Evolutionary conservation across 2,329 filamentous ascomycete genomes (phyloP), one percentile per base, ranked within the genome.

Genomic region (Botryotinia globosa): DNA sequence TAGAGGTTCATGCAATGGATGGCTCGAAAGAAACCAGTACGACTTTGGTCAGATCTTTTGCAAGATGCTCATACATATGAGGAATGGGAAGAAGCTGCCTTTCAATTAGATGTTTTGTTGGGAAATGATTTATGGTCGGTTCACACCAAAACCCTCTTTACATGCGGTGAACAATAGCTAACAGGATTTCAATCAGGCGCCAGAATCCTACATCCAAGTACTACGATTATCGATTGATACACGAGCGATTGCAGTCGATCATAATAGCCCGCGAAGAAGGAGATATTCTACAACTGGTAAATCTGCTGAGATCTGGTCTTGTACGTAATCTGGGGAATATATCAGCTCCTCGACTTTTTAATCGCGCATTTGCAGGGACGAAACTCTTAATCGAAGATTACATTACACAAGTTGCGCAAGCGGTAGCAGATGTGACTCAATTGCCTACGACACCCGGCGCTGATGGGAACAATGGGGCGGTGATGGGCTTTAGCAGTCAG

Each of bases 371-470:
- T 80, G 91, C 92, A 1, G 94, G 94, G 25, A 97, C 94, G 1
- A 98, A 98, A 81, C 88, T 92, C 70, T 84, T 97, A 65, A 97
- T 98, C 74, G 94, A 97, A 80, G 92, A 97, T 81, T 98, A 98
- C 80, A 91, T 97, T 74, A 90, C 91, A 0, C 90, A 95, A 79
- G 91, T 97, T 51, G 92, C 92, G n/a, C 88, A 92, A 73, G 91
- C 93, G 2, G 89, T 97, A 71, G 88, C 92, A 74, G 91, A 94
- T 79, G 90, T 98, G 54, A 90, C 90, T 42, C 78, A 84, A 32
- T 85, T 93, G 69, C 89, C 91, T 32, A 91, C 88, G 0, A 85
- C 85, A 29, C 84, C 85, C 0, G 83, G 77, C 44, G 74, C 79
- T 75, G 81, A 83, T 74, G 80, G 81, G n/a, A 81, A 83, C 73